These are phyloP conservation scores for Pneumocystis carinii DNA, from an alignment of 1,139 yeast species.

Conservation along the genomic window DNA sequence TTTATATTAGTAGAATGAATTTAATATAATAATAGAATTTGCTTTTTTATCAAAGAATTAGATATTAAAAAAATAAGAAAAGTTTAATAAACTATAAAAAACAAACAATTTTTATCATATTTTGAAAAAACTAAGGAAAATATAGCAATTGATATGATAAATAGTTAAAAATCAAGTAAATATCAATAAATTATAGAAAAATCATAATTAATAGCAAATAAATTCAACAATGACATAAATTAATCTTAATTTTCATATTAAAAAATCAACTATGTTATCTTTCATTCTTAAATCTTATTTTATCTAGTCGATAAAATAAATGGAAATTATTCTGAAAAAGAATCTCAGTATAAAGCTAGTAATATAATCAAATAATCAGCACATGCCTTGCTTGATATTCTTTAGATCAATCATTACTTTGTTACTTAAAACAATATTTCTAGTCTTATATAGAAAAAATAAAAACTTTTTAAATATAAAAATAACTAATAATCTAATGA, in stretches of 20 bases:
- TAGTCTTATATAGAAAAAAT: neutral
- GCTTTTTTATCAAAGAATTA: neutral
- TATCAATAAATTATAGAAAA: slow-evolving; percentile 24
- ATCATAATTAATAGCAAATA: slow-evolving; percentile 84
- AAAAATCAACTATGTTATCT: slow-evolving; percentile 93
- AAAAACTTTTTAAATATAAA: too few species aligned
- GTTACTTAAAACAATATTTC: too few species aligned
- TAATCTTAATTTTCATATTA: slow-evolving; percentile 63
- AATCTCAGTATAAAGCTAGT: too few species aligned
- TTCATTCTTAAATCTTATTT: slow-evolving; percentile 85
- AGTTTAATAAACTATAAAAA: too few species aligned
- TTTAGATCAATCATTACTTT: too few species aligned
- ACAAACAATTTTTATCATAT: too few species aligned
- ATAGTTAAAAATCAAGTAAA: neutral
- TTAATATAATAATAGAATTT: neutral
- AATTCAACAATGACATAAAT: slow-evolving; percentile 86
- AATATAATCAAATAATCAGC: too few species aligned
- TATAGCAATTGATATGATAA: too few species aligned
- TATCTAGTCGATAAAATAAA: slow-evolving; percentile 63
- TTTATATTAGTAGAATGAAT: neutral
- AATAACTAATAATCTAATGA: neutral
- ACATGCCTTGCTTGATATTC: too few species aligned
- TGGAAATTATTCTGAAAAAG: too few species aligned
- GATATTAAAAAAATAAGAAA: too few species aligned
- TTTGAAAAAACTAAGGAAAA: too few species aligned